Evolutionary conservation across 2,329 filamentous ascomycete species (phyloP), one percentile per base, ranked within the genome.

Genomic region (Colletotrichum magnum): DNA sequence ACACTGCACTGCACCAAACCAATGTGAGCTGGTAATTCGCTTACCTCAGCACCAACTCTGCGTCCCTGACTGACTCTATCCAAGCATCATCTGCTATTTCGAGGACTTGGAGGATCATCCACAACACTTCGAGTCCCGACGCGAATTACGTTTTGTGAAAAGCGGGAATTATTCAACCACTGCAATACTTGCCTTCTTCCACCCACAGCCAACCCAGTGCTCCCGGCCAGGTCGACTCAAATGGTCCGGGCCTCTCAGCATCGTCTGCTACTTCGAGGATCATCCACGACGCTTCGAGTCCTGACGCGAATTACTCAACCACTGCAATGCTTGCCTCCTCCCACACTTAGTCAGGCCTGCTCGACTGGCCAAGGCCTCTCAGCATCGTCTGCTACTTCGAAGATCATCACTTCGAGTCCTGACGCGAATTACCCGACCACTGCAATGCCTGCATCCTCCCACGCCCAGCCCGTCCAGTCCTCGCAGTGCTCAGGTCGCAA

Each of bases 401-500:
- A 60, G 67, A 69, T 75, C 77, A 24, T 71, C 77, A 75, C 28
- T 65, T 71, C 74, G 21, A 71, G 73, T 52, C 68, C 73, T 61
- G 79, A 81, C 65, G 69, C 77, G 62, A 77, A 78, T 68, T 76
- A 78, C 73, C 58, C 68, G 52, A 32, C 51, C 51, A 56, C 74
- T 69, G 73, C 75, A 68, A 84, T 84, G 83, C 74, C 81, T 68
- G 69, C 79, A 45, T 77, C 74, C 45, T 64, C 68, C 51, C 57
- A 64, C 43, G 50, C 60, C 43, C 52, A 73, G 52, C 57, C 71
- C 48, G 54, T 58, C 28, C 52, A 73, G 56, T 62, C 71, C 48
- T 58, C 60, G 26, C 52, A 67, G 52, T 78, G 75, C 64, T 73
- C 75, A 18, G 72, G 74, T 41, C 76, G 85, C 72, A 90, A 89